Evolutionary conservation across 495 filamentous ascomycete genomes (phyloP), one percentile per base, ranked within the genome.

Genomic region (Lichina pygmaea): DNA sequence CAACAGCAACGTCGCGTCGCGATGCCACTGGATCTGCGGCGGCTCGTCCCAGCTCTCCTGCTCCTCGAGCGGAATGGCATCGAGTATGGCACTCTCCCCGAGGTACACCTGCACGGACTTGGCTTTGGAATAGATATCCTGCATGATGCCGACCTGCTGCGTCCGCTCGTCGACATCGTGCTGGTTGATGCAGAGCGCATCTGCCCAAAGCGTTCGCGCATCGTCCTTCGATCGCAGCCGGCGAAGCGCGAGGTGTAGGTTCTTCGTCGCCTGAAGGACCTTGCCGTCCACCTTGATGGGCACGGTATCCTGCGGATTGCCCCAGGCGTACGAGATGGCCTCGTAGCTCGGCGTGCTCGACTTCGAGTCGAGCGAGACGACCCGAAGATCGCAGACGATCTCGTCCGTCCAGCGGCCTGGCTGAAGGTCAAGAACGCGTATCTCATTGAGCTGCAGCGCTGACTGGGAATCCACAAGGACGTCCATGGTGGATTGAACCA

Each of bases 171-270:
- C 30, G 44, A 34, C 34, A 15, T 46, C 17, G 44, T 31, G 8
- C 24, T 46, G 44, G 34, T 46, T 24, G 44, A 46, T 46, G 44
- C 44, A 46, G 13, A 46, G 9, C 10, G 44, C 44, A 34, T 46
- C 44, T 9, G 38, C 34, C 44, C 44, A 46, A 3, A 46, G 44
- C 15, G 34, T 33, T 12, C 10, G 42, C 42, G 9, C 34, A 10
- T n/a, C 34, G 42, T 17, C 11, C 11, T 13, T 30, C 11, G 10
- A 32, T 2, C 42, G 10, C 6, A 43, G n/a, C 30, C 11, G 6
- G 8, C 15, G 42, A 10, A 43, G 15, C 42, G 42, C 42, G 8
- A 33, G 11, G 34, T 43, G 42, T 17, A 43, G 42, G 13, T 43
- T 43, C 34, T 24, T 43, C 13, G 12, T 15, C 30, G 34, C 42